phyloP scores from a whole-genome alignment of 2,329 filamentous ascomycete genomes.

The Neospermospora avenae region DNA sequence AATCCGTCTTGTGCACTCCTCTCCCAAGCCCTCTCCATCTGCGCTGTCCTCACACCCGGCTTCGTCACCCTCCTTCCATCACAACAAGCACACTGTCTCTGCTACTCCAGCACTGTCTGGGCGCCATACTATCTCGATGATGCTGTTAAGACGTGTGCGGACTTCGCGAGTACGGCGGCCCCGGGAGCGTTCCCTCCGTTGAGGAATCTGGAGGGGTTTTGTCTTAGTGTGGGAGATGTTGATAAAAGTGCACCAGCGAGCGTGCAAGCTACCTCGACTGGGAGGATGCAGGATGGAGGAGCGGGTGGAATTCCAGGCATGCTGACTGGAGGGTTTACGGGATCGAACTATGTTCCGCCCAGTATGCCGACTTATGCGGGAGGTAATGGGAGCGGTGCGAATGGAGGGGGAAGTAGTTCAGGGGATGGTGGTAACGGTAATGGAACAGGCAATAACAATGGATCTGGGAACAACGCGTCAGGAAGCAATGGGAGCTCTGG shows the following conservation, averaged over 20 bases:
- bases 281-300: not conserved
- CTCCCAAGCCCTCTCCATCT: conserved; percentile 24
- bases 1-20: conserved; percentile 15
- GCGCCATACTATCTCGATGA: conserved; percentile 25
- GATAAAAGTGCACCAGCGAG: not conserved
- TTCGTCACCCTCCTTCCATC: conserved; percentile 25
- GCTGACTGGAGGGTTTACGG: not conserved
- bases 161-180: conserved; percentile 20
- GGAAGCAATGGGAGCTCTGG: not conserved
- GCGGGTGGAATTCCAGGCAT: not conserved
- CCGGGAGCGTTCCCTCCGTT: conserved; percentile 19
- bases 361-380: not conserved
- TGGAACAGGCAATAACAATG: not conserved
- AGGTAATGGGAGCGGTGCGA: not conserved
- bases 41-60: conserved; percentile 22
- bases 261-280: not conserved
- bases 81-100: conserved; percentile 30
- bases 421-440: not conserved
- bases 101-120: conserved; percentile 28
- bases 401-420: not conserved
- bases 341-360: not conserved
- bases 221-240: conserved; percentile 24
- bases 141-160: conserved; percentile 25
- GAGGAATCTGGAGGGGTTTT: conserved; percentile 24
- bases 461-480: not conserved